Percentiles rank a stretch among this genome's conserved stretches.
Conservation (phyloP, 805 yeast species). For the Ogataea trehaloabstinens region DNA sequence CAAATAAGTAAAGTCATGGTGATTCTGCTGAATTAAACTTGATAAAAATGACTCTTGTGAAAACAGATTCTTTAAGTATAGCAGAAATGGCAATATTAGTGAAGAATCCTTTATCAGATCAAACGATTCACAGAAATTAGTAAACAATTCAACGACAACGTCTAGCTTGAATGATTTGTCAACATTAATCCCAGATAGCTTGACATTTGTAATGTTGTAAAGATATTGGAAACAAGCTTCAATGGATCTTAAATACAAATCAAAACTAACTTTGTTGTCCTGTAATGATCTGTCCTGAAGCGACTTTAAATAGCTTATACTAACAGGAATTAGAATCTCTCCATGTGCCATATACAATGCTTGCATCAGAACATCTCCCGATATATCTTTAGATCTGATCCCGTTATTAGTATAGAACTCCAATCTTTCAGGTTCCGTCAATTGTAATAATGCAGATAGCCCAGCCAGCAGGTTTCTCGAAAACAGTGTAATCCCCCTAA, state of each 20-base stretch:
- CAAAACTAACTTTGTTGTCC: neutral
- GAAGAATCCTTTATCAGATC: neutral
- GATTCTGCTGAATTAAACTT: neutral
- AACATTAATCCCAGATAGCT: neutral
- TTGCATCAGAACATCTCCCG: constrained; percentile 9
- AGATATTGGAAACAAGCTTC: constrained; percentile 3
- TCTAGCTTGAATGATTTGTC: neutral
- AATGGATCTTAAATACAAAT: neutral
- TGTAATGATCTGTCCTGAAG: constrained; percentile 1
- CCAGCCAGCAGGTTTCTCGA: constrained; percentile 25
- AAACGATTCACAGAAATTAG: neutral
- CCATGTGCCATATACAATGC: constrained; percentile 16
- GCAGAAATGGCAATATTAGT: neutral
- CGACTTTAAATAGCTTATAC: constrained; percentile 7
- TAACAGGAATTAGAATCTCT: constrained; percentile 11
- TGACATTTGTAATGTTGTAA: neutral
- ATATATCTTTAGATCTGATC: constrained; percentile 11
- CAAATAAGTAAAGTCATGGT: neutral
- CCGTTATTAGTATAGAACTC: constrained; percentile 13
- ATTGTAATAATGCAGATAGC: constrained; percentile 8
- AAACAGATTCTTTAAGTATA: neutral
- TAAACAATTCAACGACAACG: neutral
- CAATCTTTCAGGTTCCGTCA: constrained; percentile 7
- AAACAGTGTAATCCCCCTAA: constrained; percentile 23
- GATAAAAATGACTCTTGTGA: neutral